Evolutionary conservation across 176 grass and related monocot genomes (phyloP), one percentile per base, ranked within the genome.

Genomic region (Alopecurus myosuroides): DNA sequence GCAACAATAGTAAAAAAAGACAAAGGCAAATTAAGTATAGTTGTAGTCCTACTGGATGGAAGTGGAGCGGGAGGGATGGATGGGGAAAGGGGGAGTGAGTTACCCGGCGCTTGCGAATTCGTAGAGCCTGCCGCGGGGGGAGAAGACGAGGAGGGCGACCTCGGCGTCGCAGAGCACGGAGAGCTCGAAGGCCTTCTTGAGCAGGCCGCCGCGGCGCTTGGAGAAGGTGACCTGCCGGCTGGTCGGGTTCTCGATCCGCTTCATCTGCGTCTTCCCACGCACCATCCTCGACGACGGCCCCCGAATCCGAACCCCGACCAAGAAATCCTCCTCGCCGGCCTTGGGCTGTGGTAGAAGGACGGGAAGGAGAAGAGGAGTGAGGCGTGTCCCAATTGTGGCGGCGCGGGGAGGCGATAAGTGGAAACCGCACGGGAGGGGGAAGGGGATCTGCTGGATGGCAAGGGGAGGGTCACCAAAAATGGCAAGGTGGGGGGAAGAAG

Each of bases 131-230:
- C 95, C 95, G 33, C 88, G 88, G 3, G 86, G 55, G 82, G 96
- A 95, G 91, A 94, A 95, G 85, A 98, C 77, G 77, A 98, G 42
- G 73, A 95, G 82, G 6, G 91, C 89, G 60, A 98, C 91, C 91
- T 98, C 96, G 85, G 93, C 91, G 53, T 90, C 93, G 91, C 96
- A 98, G 52, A 98, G 91, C 39, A 95, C 81, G 81, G 93, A 88
- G 80, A 98, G 93, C 88, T 98, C 96, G 83, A 83, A 89, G 42
- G 96, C 96, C 89, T 98, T 98, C 89, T 98, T 98, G 33, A 98
- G 87, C 46, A 98, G 80, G 5, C 96, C 93, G 58, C 82, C 93
- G 64, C 93, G 85, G 74, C 96, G 93, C 84, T 98, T 98, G 64
- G 93, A 94, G 87, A 98, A 98, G 81, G 96, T 95, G 10, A 98